These are phyloP conservation scores for Saccharomycopsis crataegensis DNA, from an alignment of 1,139 yeast species.

Conservation along the genomic window DNA sequence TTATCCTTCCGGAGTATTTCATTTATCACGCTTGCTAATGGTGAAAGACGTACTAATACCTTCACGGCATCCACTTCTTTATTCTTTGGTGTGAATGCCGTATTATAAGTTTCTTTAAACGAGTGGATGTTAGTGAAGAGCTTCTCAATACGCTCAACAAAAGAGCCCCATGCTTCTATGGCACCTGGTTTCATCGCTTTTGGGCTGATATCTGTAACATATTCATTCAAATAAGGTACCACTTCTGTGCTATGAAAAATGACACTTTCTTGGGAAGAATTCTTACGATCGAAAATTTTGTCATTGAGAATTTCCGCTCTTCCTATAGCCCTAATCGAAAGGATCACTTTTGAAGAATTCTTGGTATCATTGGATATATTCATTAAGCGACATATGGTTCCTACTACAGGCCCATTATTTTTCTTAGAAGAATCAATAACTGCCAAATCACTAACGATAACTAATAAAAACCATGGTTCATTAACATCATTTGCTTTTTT, in stretches of 20 bases:
- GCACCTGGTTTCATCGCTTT: no score
- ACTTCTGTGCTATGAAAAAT: no score
- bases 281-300: neutral
- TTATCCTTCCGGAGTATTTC: constrained; percentile 39
- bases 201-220: no score
- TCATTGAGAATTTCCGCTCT: constrained; percentile 1
- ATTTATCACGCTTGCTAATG: constrained; percentile 53
- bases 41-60: constrained; percentile 40
- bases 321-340: constrained; percentile 7
- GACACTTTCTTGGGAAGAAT: no score
- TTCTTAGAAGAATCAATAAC: no score
- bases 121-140: no score
- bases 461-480: constrained; percentile 7
- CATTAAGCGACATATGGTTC: constrained; percentile 8
- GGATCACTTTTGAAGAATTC: neutral
- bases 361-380: neutral
- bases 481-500: neutral
- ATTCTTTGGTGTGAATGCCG: no score
- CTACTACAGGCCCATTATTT: neutral
- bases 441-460: neutral
- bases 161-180: no score
- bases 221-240: no score
- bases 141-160: no score
- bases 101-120: no score
- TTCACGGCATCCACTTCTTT: neutral